Evolutionary conservation across 768 basidiomycete genomes (phyloP), one percentile per base, ranked within the genome.

Genomic region (Suillus sp.): DNA sequence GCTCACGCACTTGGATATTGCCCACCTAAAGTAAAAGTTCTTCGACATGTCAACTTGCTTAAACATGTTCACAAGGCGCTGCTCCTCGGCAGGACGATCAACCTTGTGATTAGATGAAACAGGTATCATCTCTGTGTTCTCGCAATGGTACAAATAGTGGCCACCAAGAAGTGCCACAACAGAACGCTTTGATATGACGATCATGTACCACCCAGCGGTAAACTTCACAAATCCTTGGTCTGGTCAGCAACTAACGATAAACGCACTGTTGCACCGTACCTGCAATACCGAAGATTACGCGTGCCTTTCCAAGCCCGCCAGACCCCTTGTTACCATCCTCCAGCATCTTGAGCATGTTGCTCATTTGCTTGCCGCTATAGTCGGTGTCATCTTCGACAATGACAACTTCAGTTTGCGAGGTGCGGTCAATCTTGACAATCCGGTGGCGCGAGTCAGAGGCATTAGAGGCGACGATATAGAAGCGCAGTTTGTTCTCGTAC

Each of bases 41-140:
- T 98, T 98, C n/a, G 91, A 90, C 84, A 99, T 87, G 71, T 99
- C 96, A 1, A 98, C 95, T 75, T 96, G 93, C 72, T 95, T 95
- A 81, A 99, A 99, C 10, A 92, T 86, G 64, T 87, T 90, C 79
- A 96, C 86, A 38, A 95, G 81, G 10, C 93, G 87, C 70, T 92
- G 91, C 71, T 99, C 96, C 70, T 97, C 95, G 0, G 91, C 82
- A 0, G 90, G 90, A 67, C 91, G 91, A 51, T 97, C 96, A 22
- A 94, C 76, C 77, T 90, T 95, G 77, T 90, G 93, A 64, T 86
- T 91, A 69, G 84, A 84, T 20, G 85, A 84, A 32, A 98, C 81
- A 3, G 92, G 87, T 16, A 94, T 77, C 38, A 96, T 88, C 38
- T 95, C 91, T 2, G 95, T 92, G 68, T 84, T 89, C 71, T 99